Percentiles rank a stretch among this genome's conserved stretches.
phyloP scores from a whole-genome alignment of 164 flowering plant genomes.

The Magnolia officinalis region DNA sequence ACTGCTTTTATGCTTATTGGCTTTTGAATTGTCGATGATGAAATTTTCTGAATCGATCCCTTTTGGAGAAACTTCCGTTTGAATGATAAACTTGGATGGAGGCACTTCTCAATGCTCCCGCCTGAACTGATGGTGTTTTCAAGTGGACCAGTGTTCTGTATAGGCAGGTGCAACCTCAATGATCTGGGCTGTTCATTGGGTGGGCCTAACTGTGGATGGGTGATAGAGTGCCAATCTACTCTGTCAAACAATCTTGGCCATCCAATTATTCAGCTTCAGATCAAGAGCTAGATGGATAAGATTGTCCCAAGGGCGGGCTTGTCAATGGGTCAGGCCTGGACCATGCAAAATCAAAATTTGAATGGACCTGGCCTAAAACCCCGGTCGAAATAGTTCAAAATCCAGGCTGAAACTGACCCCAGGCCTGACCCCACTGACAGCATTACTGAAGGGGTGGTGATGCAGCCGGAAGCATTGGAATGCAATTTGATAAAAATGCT shows the following conservation, averaged over 20 bases:
- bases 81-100: neutral
- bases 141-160: too few species aligned
- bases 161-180: too few species aligned
- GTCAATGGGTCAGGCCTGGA: neutral
- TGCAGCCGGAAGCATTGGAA: too few species aligned
- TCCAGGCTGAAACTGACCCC: too few species aligned
- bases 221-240: neutral
- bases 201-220: too few species aligned
- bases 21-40: neutral
- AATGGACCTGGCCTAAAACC: too few species aligned
- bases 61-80: neutral
- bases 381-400: too few species aligned
- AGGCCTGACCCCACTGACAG: too few species aligned
- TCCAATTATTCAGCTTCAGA: neutral
- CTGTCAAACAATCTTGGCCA: neutral
- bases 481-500: too few species aligned
- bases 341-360: too few species aligned
- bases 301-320: neutral
- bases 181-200: too few species aligned
- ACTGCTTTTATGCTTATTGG: neutral
- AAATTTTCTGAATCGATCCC: neutral
- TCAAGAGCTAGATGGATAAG: neutral
- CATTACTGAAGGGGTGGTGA: too few species aligned
- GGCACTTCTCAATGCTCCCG: neutral
- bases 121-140: neutral